A percentile compares a stretch with the other conserved stretches of the same genome.
Evolutionary conservation across 2,329 filamentous ascomycete genomes (phyloP).

Genomic region (Coniochaeta sp.): DNA sequence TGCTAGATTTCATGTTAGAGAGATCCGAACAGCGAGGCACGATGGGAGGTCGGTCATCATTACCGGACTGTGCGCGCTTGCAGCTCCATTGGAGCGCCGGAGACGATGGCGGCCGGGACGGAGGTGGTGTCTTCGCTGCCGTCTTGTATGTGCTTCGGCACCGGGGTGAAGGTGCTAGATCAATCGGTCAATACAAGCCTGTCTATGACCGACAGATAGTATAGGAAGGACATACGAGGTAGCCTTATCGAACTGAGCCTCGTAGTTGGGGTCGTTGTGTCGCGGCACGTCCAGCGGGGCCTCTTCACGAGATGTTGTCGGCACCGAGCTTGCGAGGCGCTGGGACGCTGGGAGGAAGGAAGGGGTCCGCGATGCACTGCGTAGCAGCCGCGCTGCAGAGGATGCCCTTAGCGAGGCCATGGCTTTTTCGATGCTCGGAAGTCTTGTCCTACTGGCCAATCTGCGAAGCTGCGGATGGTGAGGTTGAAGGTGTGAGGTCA

Average conservation of each 20-base stretch:
- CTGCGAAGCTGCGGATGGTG: neutral
- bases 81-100: constrained; percentile 86
- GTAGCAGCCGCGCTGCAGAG: constrained; percentile 43
- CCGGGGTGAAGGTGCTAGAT: constrained; percentile 75
- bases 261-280: constrained; percentile 73
- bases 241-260: constrained; percentile 73
- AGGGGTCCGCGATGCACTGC: constrained; percentile 31
- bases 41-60: neutral
- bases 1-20: constrained; percentile 44
- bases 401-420: constrained; percentile 62
- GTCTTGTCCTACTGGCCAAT: constrained; percentile 4
- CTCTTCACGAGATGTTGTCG: constrained; percentile 27
- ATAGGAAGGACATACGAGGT: constrained; percentile 64
- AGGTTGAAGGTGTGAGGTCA: constrained; percentile 4
- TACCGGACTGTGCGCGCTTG: constrained; percentile 93
- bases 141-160: constrained; percentile 83
- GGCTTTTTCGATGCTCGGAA: neutral
- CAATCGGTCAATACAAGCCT: neutral
- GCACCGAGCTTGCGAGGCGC: constrained; percentile 47
- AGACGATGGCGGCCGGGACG: constrained; percentile 77
- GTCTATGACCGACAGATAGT: too few species aligned
- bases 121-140: constrained; percentile 73
- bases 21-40: neutral
- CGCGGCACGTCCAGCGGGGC: constrained; percentile 27
- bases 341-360: constrained; percentile 35